Conservation (phyloP, 2,329 filamentous ascomycete genomes). For the Venturia carpophila region DNA sequence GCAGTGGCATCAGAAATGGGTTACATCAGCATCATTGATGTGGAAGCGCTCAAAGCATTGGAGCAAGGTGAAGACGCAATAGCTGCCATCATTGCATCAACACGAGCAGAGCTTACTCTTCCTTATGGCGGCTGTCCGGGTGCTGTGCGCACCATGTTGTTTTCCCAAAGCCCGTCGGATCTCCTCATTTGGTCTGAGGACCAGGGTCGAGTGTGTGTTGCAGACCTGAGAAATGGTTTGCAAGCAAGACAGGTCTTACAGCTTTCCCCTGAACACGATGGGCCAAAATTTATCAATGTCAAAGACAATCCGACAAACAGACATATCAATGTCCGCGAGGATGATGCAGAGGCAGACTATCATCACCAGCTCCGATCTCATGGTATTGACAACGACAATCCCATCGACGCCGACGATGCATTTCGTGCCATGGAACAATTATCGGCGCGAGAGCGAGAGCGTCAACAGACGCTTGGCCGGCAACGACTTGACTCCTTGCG, state of each 20-base stretch:
- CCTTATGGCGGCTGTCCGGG: slow-evolving; percentile 42
- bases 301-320: slow-evolving; percentile 37
- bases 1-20: slow-evolving; percentile 76
- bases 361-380: slow-evolving; percentile 33
- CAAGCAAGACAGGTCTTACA: slow-evolving; percentile 60
- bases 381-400: slow-evolving; percentile 24
- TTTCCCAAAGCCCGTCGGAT: slow-evolving; percentile 83
- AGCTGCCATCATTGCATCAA: slow-evolving; percentile 69
- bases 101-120: slow-evolving; percentile 55
- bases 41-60: slow-evolving; percentile 36
- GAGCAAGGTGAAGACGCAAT: slow-evolving; percentile 42
- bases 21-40: slow-evolving; percentile 67
- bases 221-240: slow-evolving; percentile 62
- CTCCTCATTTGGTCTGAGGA: slow-evolving; percentile 92
- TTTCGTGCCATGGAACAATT: slow-evolving; percentile 2
- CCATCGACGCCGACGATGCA: slow-evolving; percentile 12
- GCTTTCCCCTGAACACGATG: slow-evolving; percentile 50
- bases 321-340: slow-evolving; percentile 1
- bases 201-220: slow-evolving; percentile 64
- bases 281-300: slow-evolving; percentile 50
- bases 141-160: slow-evolving; percentile 83
- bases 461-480: slow-evolving; percentile 1
- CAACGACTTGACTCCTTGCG: slow-evolving; percentile 12
- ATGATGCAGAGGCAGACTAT: slow-evolving; percentile 32
- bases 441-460: not conserved